Evolutionary conservation across 2,329 filamentous ascomycete species (phyloP), one percentile per base, ranked within the genome.

Genomic region (Acarospora socialis): DNA sequence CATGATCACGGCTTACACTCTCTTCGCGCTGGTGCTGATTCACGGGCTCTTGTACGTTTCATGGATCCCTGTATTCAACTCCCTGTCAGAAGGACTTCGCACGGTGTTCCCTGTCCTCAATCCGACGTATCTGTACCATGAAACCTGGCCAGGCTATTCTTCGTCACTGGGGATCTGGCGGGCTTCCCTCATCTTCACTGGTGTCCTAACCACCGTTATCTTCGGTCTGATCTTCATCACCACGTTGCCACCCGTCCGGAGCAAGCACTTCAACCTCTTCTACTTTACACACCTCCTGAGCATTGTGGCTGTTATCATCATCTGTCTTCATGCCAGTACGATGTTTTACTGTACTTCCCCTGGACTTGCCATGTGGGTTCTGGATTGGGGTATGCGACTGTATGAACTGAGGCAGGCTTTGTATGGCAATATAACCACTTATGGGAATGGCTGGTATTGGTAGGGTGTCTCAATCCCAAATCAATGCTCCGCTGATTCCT

Each of bases 281-380:
- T 49, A 47, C 33, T 48, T 47, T 30, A 48, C 45, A 2, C 46
- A 48, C 32, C 21, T 47, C 2, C 22, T 45, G 2, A 38, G 35
- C n/a, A 46, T 48, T 10, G 13, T 44, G 4, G 41, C 40, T 8
- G 39, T 47, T 20, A 38, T 46, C 15, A 32, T 46, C 17, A 41
- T 46, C 14, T 48, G 46, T 30, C 38, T 48, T 2, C 46, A 48
- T 32, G 45, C 46, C 5, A 48, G 45, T 19, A 48, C 45, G 5
- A 45, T 48, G 42, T 43, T 48, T 14, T 48, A 47, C 29, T 47
- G 45, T 32, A 44, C 39, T 12, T 36, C 42, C 14, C 46, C 45
- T 4, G 46, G 46, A 4, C 21, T 48, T n/a, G 34, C 39, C 9
- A 46, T 48, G 45, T 47, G 41, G 44, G n/a, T 41, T 4, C 28